phyloP scores from a whole-genome alignment of 345 rosid species.

The Aquilaria malaccensis region DNA sequence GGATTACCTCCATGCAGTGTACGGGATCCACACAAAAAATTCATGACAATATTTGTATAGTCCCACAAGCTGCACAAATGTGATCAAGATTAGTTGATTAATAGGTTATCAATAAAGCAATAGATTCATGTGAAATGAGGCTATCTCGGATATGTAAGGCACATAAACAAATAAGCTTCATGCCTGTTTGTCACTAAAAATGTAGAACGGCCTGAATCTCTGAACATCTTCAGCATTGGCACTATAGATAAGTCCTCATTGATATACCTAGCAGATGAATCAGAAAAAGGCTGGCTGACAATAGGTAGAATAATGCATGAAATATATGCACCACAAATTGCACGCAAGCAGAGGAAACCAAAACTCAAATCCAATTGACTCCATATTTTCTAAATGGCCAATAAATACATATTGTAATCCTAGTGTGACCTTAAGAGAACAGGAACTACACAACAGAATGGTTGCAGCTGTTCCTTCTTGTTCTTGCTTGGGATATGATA shows the following conservation, averaged over 20 bases:
- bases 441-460: too few species aligned
- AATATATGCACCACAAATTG: neutral
- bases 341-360: neutral
- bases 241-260: slow-evolving; percentile 71
- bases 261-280: slow-evolving; percentile 47
- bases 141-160: neutral
- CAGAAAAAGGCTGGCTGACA: neutral
- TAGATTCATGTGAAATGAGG: neutral
- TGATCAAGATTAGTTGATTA: slow-evolving; percentile 3
- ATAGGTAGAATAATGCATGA: too few species aligned
- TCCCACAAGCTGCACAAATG: slow-evolving; percentile 89
- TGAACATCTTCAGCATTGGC: slow-evolving; percentile 86
- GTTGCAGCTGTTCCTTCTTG: too few species aligned
- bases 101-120: neutral
- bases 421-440: too few species aligned
- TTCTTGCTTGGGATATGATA: too few species aligned
- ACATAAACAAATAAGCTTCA: neutral
- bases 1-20: slow-evolving; percentile 28
- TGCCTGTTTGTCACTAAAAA: slow-evolving; percentile 99
- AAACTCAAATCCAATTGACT: too few species aligned
- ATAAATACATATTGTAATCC: too few species aligned
- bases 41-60: slow-evolving; percentile 95
- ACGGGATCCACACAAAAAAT: slow-evolving; percentile 65
- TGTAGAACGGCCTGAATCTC: slow-evolving; percentile 87
- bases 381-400: too few species aligned